Conservation (phyloP, 2,329 filamentous ascomycete genomes). For the Thelonectria blattea region DNA sequence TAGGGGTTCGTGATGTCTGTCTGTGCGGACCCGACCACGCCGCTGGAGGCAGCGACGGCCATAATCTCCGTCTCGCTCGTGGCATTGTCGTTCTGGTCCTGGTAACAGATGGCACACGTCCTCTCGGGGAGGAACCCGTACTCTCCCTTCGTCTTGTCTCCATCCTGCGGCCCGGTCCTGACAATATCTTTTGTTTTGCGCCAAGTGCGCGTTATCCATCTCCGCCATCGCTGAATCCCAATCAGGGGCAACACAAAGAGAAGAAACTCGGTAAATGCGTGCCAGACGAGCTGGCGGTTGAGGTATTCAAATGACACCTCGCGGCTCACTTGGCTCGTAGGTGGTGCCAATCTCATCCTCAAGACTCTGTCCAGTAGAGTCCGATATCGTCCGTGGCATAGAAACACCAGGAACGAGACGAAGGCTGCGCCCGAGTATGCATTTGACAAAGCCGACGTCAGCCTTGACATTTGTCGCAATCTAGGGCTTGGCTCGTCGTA, state of each 20-base stretch:
- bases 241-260: constrained; percentile 96
- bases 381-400: constrained; percentile 88
- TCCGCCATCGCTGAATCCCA: constrained; percentile 89
- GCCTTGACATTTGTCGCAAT: constrained; percentile 64
- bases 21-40: constrained; percentile 84
- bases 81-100: constrained; percentile 80
- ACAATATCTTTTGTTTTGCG: constrained; percentile 75
- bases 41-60: constrained; percentile 71
- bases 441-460: constrained; percentile 74
- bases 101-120: constrained; percentile 96
- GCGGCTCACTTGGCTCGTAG: constrained; percentile 82
- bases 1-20: constrained; percentile 98
- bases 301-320: constrained; percentile 98
- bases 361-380: constrained; percentile 88
- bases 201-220: constrained; percentile 89
- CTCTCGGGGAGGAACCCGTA: constrained; percentile 86
- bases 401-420: constrained; percentile 85
- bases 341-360: constrained; percentile 82
- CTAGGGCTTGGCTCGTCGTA: constrained; percentile 66
- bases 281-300: constrained; percentile 97
- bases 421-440: constrained; percentile 83
- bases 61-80: constrained; percentile 78
- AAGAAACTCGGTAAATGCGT: constrained; percentile 99
- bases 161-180: constrained; percentile 52
- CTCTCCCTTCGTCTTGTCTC: constrained; percentile 70